A percentile compares a stretch with the other conserved stretches of the same genome.
These are phyloP conservation scores for Medicago ruthenica DNA, from an alignment of 306 rosid species.

Conservation along the genomic window DNA sequence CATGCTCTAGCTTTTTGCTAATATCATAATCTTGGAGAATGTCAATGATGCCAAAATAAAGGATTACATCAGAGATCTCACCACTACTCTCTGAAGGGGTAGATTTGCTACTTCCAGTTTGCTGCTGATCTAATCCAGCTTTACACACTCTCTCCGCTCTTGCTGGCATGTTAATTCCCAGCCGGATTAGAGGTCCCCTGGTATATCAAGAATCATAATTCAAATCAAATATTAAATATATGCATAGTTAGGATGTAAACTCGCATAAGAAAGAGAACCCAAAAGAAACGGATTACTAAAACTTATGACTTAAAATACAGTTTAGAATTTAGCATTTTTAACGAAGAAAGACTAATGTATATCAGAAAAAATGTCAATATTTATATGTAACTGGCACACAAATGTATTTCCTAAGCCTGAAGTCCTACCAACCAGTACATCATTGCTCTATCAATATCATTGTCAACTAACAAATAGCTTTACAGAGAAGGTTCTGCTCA, in stretches of 20 bases:
- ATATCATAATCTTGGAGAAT: constrained; percentile 71
- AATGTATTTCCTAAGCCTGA: constrained; percentile 12
- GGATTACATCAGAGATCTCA: constrained; percentile 61
- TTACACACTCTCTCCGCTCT: constrained; percentile 56
- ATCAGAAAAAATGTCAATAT: background rate
- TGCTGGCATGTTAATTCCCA: constrained; percentile 67
- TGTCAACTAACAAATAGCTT: constrained; percentile 39
- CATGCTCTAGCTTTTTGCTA: constrained; percentile 70
- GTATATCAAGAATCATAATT: constrained; percentile 37
- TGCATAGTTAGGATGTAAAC: constrained; percentile 24
- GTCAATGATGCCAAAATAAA: constrained; percentile 73
- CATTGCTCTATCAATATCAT: constrained; percentile 41
- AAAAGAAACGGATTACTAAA: constrained; percentile 20
- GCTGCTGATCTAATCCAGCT: constrained; percentile 52
- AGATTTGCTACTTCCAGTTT: constrained; percentile 57
- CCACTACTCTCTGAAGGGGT: constrained; percentile 36
- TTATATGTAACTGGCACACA: background rate
- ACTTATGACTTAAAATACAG: no score
- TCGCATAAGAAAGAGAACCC: constrained; percentile 16
- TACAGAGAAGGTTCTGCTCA: constrained; percentile 38
- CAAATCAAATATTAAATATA: constrained; percentile 22
- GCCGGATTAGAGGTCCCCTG: constrained; percentile 60
- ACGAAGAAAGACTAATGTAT: background rate
- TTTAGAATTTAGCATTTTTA: no score
- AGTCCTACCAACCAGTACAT: constrained; percentile 36